These are phyloP conservation scores for Tolypocladium ophioglossoides DNA, from an alignment of 2,329 filamentous ascomycete genomes.

Conservation along the genomic window DNA sequence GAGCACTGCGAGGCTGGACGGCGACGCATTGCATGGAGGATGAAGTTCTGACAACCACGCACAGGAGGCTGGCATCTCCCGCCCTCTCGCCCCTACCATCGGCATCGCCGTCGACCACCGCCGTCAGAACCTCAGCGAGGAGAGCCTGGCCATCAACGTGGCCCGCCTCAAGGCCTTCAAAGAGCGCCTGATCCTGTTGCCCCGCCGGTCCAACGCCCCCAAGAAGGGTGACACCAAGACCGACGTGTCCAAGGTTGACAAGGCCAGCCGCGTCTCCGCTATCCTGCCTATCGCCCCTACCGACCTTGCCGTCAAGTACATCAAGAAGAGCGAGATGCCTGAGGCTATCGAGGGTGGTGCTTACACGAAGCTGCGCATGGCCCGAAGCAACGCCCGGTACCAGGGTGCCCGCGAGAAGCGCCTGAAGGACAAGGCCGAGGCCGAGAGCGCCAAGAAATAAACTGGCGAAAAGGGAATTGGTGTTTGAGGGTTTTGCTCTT, in stretches of 20 bases:
- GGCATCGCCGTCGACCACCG: constrained; percentile 95
- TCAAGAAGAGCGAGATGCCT: constrained; percentile 75
- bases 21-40: not conserved
- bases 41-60: constrained; percentile 21
- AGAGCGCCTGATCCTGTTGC: constrained; percentile 93
- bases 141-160: constrained; percentile 90
- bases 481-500: constrained; percentile 33
- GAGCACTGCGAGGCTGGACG: not conserved
- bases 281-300: constrained; percentile 65
- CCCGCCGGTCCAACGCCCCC: constrained; percentile 84
- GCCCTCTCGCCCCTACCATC: constrained; percentile 88
- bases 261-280: constrained; percentile 34
- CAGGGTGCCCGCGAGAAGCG: constrained; percentile 88
- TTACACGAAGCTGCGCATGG: constrained; percentile 74
- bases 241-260: constrained; percentile 59
- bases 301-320: constrained; percentile 55
- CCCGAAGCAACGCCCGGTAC: constrained; percentile 73
- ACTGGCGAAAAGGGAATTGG: constrained; percentile 28
- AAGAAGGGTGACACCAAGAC: constrained; percentile 91
- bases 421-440: constrained; percentile 76
- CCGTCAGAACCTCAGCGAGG: constrained; percentile 94
- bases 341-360: constrained; percentile 70
- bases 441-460: constrained; percentile 81
- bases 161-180: constrained; percentile 97
- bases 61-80: constrained; percentile 89